These are phyloP conservation scores for Crithidia brevicula DNA, from an alignment of 208 protist species.

Conservation along the genomic window DNA sequence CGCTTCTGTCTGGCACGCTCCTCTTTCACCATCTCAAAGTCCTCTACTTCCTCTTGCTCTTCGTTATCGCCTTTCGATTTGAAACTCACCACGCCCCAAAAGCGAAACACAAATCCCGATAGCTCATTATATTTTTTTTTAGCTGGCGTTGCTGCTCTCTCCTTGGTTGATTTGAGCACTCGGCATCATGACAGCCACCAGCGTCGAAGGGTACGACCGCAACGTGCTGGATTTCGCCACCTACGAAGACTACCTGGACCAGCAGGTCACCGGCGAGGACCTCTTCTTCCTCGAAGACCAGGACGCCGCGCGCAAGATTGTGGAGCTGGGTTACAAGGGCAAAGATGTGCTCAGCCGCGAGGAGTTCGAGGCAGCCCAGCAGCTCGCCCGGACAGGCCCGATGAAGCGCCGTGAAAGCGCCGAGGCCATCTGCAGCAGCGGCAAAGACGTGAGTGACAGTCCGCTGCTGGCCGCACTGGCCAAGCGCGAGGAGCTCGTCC, in stretches of 20 bases:
- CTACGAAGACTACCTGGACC: conserved; percentile 94
- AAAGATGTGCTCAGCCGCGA: conserved; percentile 91
- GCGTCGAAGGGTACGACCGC: conserved; percentile 56
- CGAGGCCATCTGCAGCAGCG: conserved; percentile 86
- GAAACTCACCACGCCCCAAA: too few species aligned
- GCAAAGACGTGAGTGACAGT: conserved; percentile 68
- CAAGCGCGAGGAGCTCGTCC: conserved; percentile 96
- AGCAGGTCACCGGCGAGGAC: conserved; percentile 87
- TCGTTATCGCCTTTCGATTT: too few species aligned
- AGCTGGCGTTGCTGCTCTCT: too few species aligned
- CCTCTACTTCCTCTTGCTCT: too few species aligned
- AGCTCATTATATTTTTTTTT: too few species aligned
- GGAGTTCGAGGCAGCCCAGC: conserved; percentile 86
- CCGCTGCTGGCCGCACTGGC: conserved; percentile 95
- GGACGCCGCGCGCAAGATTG: conserved; percentile 94
- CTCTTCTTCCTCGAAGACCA: conserved; percentile 94
- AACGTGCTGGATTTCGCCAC: conserved; percentile 85
- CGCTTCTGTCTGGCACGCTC: too few species aligned
- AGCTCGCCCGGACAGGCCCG: conserved; percentile 74
- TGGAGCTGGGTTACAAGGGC: conserved; percentile 97
- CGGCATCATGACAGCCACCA: conserved; percentile 16
- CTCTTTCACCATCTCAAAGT: too few species aligned
- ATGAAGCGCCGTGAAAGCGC: conserved; percentile 86
- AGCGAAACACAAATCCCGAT: too few species aligned
- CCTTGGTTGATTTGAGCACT: too few species aligned